phyloP scores from a whole-genome alignment of 2,329 filamentous ascomycete species.

The Rutstroemia sydowiana region DNA sequence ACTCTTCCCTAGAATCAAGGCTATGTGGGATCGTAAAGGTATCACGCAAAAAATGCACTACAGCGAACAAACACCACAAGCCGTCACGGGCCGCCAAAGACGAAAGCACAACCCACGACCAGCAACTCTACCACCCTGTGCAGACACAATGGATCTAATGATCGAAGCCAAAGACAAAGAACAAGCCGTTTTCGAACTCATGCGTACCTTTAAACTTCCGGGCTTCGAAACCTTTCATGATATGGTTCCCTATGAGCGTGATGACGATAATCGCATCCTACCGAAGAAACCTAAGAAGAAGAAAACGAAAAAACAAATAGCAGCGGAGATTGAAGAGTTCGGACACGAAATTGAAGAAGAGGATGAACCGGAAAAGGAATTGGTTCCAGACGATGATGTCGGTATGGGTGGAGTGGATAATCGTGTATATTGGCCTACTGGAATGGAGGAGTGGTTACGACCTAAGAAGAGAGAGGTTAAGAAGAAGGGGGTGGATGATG shows the following conservation, averaged over 20 bases:
- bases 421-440: conserved; percentile 83
- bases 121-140: conserved; percentile 72
- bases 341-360: conserved; percentile 30
- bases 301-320: conserved; percentile 34
- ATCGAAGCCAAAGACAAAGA: conserved; percentile 98
- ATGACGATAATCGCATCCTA: conserved; percentile 61
- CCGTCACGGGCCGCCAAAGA: conserved; percentile 69
- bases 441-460: conserved; percentile 84
- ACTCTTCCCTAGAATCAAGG: conserved; percentile 68
- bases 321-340: conserved; percentile 29
- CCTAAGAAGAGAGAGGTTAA: conserved; percentile 67
- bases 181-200: conserved; percentile 89
- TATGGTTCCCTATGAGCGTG: conserved; percentile 66
- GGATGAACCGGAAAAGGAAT: conserved; percentile 32
- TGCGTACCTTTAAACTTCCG: conserved; percentile 79
- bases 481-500: conserved; percentile 34
- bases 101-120: conserved; percentile 83
- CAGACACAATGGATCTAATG: conserved; percentile 87
- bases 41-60: conserved; percentile 98
- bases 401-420: conserved; percentile 79
- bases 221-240: conserved; percentile 71
- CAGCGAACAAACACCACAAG: conserved; percentile 70
- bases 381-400: conserved; percentile 53
- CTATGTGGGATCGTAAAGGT: conserved; percentile 75
- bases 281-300: conserved; percentile 40